Conservation (phyloP, 257 asterid genomes). For the Capsicum pubescens region DNA sequence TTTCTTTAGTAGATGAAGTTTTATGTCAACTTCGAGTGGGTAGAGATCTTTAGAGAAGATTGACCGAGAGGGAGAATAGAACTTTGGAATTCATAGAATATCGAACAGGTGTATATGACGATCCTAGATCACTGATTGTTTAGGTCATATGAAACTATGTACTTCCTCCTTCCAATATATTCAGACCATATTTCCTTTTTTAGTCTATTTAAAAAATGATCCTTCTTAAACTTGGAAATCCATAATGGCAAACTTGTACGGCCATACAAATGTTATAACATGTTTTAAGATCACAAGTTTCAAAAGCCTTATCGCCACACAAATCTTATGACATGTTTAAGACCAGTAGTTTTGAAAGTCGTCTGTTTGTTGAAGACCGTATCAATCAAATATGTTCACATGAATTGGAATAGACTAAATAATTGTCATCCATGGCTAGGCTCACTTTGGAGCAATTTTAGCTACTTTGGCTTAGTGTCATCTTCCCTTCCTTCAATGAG, state of each 20-base stretch:
- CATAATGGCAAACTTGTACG: background rate
- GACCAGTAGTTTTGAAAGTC: background rate
- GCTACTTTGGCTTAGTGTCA: background rate
- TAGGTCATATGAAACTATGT: background rate
- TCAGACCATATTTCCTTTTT: background rate
- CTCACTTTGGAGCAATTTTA: background rate
- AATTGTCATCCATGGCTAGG: background rate
- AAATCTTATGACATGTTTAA: constrained; percentile 7
- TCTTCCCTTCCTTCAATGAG: background rate
- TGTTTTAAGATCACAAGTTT: background rate
- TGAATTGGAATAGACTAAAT: background rate
- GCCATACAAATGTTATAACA: too few relatives aligned
- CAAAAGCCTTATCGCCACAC: background rate
- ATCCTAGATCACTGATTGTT: background rate
- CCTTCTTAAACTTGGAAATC: background rate
- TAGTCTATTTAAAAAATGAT: background rate
- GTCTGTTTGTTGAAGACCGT: background rate
- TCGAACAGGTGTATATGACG: too few relatives aligned
- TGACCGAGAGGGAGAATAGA: too few relatives aligned
- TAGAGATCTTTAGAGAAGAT: too few relatives aligned
- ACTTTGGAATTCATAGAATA: too few relatives aligned
- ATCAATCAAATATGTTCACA: background rate
- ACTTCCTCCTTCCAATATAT: background rate
- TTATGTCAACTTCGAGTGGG: too few relatives aligned
- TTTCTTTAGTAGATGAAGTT: background rate